Conservation (phyloP, 306 rosid species). For the Sicyos baderoa region DNA sequence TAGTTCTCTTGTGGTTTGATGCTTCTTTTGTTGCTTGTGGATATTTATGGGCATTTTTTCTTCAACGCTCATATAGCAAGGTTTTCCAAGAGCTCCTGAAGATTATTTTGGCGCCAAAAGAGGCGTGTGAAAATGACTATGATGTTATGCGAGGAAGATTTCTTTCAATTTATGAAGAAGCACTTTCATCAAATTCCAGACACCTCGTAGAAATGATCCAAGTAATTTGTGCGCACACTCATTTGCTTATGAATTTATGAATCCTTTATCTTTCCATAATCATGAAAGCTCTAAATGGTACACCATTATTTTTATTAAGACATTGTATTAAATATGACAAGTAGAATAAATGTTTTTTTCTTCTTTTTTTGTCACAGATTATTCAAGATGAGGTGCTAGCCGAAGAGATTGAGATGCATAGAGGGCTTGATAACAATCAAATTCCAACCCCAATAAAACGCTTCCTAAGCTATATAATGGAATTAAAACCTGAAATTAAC, state of each 20-base stretch:
- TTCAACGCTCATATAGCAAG: constrained; percentile 46
- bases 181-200: constrained; percentile 67
- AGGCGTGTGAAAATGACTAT: constrained; percentile 58
- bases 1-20: not conserved
- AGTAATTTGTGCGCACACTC: constrained; percentile 34
- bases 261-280: constrained; percentile 15
- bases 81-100: constrained; percentile 82
- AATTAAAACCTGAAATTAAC: constrained; percentile 37
- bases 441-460: constrained; percentile 61
- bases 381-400: constrained; percentile 69
- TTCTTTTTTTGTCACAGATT: constrained; percentile 30
- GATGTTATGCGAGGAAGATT: constrained; percentile 47
- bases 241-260: constrained; percentile 3
- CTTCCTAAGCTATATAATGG: constrained; percentile 41
- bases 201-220: constrained; percentile 64
- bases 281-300: constrained; percentile 1
- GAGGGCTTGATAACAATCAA: constrained; percentile 49
- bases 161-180: constrained; percentile 53
- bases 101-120: constrained; percentile 44
- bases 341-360: constrained; percentile 4
- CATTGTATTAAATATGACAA: constrained; percentile 22
- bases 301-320: constrained; percentile 11
- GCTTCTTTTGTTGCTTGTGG: constrained; percentile 21
- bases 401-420: constrained; percentile 62
- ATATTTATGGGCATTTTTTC: constrained; percentile 23